Conservation (phyloP, 768 basidiomycete species). For the Leccinum subtestaceum region DNA sequence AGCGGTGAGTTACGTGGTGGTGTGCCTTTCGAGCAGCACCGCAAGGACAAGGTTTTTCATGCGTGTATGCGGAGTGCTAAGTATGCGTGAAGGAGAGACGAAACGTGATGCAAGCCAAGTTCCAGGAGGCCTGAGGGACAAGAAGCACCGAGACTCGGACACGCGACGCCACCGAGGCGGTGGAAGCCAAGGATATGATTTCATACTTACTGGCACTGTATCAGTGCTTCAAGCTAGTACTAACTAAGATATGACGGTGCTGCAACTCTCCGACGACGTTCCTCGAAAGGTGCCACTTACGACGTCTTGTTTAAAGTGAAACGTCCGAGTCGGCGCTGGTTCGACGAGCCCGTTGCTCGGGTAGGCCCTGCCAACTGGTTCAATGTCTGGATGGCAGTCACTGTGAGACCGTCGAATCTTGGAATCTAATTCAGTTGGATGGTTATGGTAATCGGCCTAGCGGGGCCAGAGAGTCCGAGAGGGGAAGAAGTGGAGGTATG, state of each 20-base stretch:
- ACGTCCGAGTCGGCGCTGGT: not conserved
- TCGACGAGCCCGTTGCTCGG: not conserved
- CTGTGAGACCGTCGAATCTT: not conserved
- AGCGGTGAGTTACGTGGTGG: slow-evolving; percentile 9
- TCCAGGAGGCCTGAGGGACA: not conserved
- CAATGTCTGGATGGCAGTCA: not conserved
- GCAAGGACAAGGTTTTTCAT: slow-evolving; percentile 31
- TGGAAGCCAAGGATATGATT: not conserved
- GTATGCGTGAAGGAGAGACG: slow-evolving; percentile 1
- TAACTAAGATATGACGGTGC: not conserved
- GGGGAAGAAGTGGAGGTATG: not conserved
- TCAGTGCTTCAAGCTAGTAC: not conserved
- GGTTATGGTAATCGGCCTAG: not conserved
- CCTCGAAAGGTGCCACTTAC: not conserved
- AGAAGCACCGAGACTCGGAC: not conserved
- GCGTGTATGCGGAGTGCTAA: not conserved
- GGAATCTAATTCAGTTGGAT: not conserved
- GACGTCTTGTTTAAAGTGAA: not conserved
- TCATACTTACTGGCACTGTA: not conserved
- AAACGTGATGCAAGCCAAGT: not conserved
- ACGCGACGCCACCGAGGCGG: not conserved
- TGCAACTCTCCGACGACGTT: not conserved
- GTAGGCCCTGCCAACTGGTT: not conserved
- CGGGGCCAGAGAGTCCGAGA: not conserved
- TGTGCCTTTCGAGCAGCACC: slow-evolving; percentile 26